Conservation (phyloP, 805 yeast genomes). For the Kodamaea hsintzibuensis region DNA sequence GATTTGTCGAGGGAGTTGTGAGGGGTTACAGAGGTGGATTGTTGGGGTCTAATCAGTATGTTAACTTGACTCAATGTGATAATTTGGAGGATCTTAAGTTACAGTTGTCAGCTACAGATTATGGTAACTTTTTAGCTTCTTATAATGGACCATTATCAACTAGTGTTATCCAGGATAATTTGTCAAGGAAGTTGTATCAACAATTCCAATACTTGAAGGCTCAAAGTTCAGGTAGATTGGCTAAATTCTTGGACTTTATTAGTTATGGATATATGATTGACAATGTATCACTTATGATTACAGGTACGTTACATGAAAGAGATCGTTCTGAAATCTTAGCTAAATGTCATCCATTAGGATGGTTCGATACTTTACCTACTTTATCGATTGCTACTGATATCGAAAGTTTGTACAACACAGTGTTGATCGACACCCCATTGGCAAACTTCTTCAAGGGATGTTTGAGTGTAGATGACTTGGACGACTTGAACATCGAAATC, state of each 20-base stretch:
- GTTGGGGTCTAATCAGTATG: conserved; percentile 74
- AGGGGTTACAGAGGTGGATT: conserved; percentile 92
- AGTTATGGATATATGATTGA: conserved; percentile 98
- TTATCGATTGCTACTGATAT: conserved; percentile 92
- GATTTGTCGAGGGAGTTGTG: conserved; percentile 91
- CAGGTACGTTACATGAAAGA: conserved; percentile 95
- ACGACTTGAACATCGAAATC: conserved; percentile 93
- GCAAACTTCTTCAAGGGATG: conserved; percentile 96
- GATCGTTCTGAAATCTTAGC: conserved; percentile 84
- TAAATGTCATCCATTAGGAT: conserved; percentile 95
- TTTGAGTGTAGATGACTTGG: conserved; percentile 82
- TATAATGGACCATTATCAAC: conserved; percentile 84
- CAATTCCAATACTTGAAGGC: conserved; percentile 85
- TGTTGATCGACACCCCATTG: conserved; percentile 92
- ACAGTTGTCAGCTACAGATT: conserved; percentile 94
- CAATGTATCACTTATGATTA: conserved; percentile 91
- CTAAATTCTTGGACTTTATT: conserved; percentile 86
- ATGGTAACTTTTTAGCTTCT: conserved; percentile 85
- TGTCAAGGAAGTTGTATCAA: conserved; percentile 69
- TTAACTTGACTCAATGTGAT: conserved; percentile 95
- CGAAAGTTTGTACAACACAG: conserved; percentile 89
- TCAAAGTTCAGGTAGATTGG: conserved; percentile 78
- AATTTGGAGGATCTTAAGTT: conserved; percentile 89
- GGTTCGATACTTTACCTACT: conserved; percentile 97
- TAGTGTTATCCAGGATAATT: conserved; percentile 77